Base-by-base conservation (phyloP, 805 yeast species). In the Starmerella bacillaris region DNA sequence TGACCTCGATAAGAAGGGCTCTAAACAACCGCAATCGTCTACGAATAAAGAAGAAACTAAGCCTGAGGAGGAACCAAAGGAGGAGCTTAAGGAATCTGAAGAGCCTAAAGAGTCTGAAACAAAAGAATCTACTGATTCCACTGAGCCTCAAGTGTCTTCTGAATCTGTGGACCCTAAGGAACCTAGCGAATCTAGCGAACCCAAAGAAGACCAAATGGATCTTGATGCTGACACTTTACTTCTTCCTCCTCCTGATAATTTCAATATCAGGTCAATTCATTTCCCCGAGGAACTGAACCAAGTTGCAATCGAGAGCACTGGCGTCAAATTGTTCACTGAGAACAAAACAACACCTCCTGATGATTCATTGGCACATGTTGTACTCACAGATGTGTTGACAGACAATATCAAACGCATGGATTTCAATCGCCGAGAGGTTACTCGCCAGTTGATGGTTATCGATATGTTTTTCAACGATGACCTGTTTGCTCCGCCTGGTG, bases 361-460 rank as follows among this genome's bases (percentile, higher is more conserved):
- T 3, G 60, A 58, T 1, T 50, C 70, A 2, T 67, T 68, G 39
- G 64, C 63, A 17, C 72, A 76, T 1, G 58, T 79, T 37, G 51
- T 86, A 18, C 62, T 83, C 45, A 70, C 79, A 42, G 96, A 89
- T 51, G 59, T 79, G 22, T 63, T 74, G 24, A 66, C 68, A 33
- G 95, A 86, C 55, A 58, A 78, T 21, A 68, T 84, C 36, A 72
- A 76, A 40, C 72, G 76, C 45, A 59, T 86, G 60, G 92, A 84
- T 44, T 89, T 80, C 63, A 89, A 89, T 58, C 74, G 93, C 50
- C 71, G 70, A 31, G 89, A 79, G 43, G 92, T 80, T 7, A 74
- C 93, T 0, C 72, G 78, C 42, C 94, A 83, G 54, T 66, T 89
- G 30, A 65, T 80, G 21, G 69, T 74, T 5, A 57, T 89, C 37